Percentiles rank a stretch among this genome's conserved stretches.
phyloP scores from a whole-genome alignment of 2,329 filamentous ascomycete species.

The Thermochaetoides dissita region DNA sequence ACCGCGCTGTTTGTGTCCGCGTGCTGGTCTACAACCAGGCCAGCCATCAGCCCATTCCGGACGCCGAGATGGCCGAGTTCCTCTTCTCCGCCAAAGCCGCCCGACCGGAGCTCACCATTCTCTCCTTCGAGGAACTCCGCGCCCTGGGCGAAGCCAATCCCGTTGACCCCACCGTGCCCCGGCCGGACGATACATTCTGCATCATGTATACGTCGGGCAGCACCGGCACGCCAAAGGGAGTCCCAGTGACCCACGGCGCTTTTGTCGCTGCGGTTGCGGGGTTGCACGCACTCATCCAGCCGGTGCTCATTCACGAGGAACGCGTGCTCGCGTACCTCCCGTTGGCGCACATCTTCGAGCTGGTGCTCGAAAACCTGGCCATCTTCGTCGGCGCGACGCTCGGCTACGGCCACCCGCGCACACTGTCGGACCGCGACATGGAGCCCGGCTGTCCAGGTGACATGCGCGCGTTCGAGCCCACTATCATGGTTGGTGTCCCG shows the following conservation, averaged over 20 bases:
- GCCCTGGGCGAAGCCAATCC: conserved; percentile 52
- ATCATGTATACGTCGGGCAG: conserved; percentile 81
- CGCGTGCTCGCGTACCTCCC: conserved; percentile 81
- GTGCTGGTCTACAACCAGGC: conserved; percentile 49
- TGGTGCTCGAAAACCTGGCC: conserved; percentile 84
- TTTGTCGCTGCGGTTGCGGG: conserved; percentile 76
- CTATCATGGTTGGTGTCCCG: conserved; percentile 83
- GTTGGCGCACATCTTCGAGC: conserved; percentile 90
- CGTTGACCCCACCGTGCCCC: conserved; percentile 56
- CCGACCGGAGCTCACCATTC: conserved; percentile 32
- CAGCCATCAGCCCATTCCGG: conserved; percentile 35
- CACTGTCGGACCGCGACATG: conserved; percentile 72
- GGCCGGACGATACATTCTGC: conserved; percentile 67
- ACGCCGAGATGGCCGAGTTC: conserved; percentile 40
- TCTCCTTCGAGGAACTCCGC: conserved; percentile 42
- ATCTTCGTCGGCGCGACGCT: conserved; percentile 82
- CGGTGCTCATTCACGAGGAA: conserved; percentile 64
- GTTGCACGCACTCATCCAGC: conserved; percentile 62
- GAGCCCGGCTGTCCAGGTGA: conserved; percentile 75
- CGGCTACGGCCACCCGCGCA: conserved; percentile 85
- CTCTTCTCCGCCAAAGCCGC: conserved; percentile 31
- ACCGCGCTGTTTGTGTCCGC: conserved; percentile 41
- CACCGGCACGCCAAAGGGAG: conserved; percentile 80
- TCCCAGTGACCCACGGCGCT: conserved; percentile 64
- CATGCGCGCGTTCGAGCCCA: conserved; percentile 81